Evolutionary conservation across 2,329 filamentous ascomycete species (phyloP).

Genomic region (Claviceps sp.): DNA sequence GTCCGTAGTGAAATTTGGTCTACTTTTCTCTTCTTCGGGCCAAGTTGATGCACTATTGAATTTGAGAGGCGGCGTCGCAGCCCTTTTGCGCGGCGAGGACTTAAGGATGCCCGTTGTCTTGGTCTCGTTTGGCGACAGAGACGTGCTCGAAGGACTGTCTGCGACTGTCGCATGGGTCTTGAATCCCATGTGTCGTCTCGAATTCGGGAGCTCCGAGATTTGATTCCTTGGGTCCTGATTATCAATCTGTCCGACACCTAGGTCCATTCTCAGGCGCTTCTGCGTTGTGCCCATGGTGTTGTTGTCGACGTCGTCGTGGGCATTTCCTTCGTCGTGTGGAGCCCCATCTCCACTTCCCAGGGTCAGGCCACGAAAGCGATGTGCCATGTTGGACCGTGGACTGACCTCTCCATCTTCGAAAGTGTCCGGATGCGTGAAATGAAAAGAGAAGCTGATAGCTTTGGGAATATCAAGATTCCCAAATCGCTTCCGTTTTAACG

Average conservation of each 20-base stretch:
- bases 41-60: constrained; percentile 13
- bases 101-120: constrained; percentile 12
- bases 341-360: constrained; percentile 34
- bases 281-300: constrained; percentile 3
- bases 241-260: constrained; percentile 2
- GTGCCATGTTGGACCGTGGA: constrained; percentile 37
- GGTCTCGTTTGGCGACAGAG: not conserved
- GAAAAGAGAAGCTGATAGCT: constrained; percentile 34
- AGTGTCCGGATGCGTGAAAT: constrained; percentile 17
- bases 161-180: not conserved
- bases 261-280: constrained; percentile 6
- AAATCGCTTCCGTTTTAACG: constrained; percentile 34
- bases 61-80: constrained; percentile 26
- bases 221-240: not conserved
- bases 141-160: not conserved
- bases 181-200: not conserved
- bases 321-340: constrained; percentile 12
- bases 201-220: not conserved
- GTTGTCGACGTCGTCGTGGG: constrained; percentile 12
- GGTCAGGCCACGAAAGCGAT: constrained; percentile 37
- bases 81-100: constrained; percentile 20
- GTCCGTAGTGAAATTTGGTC: constrained; percentile 1
- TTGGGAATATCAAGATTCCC: constrained; percentile 18
- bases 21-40: constrained; percentile 2
- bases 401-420: constrained; percentile 36